Evolutionary conservation across 148 eudicot species (phyloP).

Genomic region (Arctostaphylos glauca): DNA sequence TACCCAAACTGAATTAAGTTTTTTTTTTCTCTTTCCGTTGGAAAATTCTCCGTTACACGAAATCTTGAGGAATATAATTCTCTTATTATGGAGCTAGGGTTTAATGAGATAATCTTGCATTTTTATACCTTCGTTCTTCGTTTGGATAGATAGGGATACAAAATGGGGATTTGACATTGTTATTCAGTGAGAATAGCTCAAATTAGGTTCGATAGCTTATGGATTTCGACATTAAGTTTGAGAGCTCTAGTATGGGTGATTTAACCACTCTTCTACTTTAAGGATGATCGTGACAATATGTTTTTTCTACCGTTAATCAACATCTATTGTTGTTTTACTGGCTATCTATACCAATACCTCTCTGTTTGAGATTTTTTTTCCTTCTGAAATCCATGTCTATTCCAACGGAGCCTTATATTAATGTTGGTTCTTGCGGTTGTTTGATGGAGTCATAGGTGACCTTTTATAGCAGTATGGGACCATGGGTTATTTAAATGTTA

Average conservation of each 20-base stretch:
- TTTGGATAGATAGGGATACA: background rate
- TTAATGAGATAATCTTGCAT: background rate
- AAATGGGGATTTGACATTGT: background rate
- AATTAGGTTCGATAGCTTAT: no score
- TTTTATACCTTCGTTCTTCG: background rate
- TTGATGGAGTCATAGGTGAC: background rate
- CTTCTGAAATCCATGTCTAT: no score
- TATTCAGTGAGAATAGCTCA: no score
- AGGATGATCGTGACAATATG: no score
- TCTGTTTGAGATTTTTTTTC: no score
- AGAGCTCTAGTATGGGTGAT: no score
- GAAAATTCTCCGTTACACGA: background rate
- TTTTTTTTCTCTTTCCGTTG: background rate
- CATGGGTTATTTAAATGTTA: no score
- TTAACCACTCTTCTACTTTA: no score
- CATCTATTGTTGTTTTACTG: no score
- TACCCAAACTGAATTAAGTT: background rate
- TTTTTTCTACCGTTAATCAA: no score
- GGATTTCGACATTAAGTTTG: no score
- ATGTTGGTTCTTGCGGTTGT: background rate
- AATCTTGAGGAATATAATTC: background rate
- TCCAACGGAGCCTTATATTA: background rate
- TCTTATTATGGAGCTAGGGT: constrained; percentile 4
- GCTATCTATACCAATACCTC: no score
- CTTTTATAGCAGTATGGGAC: background rate